A percentile compares a stretch with the other conserved stretches of the same genome.
Conservation (phyloP, 1,284 basidiomycete species). For the Ustilago sp. region DNA sequence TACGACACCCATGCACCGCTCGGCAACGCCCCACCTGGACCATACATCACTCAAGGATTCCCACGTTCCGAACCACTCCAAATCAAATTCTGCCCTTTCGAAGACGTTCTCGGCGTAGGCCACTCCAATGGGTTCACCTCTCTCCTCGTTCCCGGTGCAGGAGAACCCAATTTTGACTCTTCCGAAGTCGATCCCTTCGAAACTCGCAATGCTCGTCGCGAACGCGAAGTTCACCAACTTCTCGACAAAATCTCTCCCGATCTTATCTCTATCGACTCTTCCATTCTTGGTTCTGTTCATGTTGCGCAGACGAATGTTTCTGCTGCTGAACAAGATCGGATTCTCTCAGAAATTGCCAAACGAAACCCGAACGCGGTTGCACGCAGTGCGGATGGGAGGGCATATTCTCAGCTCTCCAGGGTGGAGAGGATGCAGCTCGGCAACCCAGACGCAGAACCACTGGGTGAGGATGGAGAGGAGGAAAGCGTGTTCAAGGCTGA, state of each 20-base stretch:
- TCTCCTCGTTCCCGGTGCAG: conserved; percentile 88
- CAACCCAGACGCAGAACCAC: conserved; percentile 29
- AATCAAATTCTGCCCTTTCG: conserved; percentile 84
- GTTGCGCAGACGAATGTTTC: conserved; percentile 78
- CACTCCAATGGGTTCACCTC: conserved; percentile 80
- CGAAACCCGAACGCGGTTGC: conserved; percentile 36
- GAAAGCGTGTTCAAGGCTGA: conserved; percentile 7
- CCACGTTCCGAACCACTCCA: conserved; percentile 75
- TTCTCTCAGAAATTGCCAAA: conserved; percentile 22
- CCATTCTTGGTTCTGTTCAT: conserved; percentile 73
- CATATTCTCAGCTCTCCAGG: conserved; percentile 61
- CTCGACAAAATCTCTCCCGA: conserved; percentile 97
- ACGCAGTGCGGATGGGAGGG: conserved; percentile 57
- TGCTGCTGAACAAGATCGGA: conserved; percentile 74
- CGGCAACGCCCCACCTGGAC: conserved; percentile 72
- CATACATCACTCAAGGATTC: conserved; percentile 65
- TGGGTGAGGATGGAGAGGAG: conserved; percentile 16
- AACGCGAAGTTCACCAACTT: conserved; percentile 89
- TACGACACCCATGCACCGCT: conserved; percentile 58
- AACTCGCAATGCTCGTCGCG: conserved; percentile 81
- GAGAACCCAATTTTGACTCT: conserved; percentile 95
- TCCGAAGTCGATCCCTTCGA: conserved; percentile 95
- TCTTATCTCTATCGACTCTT: conserved; percentile 89
- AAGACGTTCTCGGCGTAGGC: conserved; percentile 86
- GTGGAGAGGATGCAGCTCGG: conserved; percentile 61